Evolutionary conservation across 805 yeast species (phyloP), one percentile per base, ranked within the genome.

Genomic region (Wickerhamiella bombiphila): DNA sequence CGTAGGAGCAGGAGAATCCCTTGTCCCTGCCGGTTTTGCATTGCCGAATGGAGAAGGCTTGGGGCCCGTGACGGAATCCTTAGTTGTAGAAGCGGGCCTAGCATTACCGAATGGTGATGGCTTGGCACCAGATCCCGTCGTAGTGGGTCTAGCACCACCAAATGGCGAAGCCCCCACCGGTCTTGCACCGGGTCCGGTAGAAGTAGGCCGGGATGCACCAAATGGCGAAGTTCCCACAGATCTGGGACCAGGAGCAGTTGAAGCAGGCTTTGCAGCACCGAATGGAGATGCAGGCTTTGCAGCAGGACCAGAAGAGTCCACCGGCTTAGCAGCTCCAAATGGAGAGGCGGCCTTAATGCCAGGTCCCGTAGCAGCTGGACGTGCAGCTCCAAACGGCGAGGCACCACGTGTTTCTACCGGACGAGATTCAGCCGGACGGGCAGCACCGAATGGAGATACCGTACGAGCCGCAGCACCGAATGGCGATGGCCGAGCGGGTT

Each of bases 301-400:
- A 11, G 34, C 22, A 3, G 25, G 32, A n/a, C 28, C 8, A 5
- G 36, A 22, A 4, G 21, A 28, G 16, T 29, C 29, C n/a, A 31
- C 41, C 4, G 47, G 43, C 19, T 22, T 37, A 15, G 45, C 47
- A 2, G 40, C 38, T 15, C 47, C 47, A 21, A 43, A 43, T 15
- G 44, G 43, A 9, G 32, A 16, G 20, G 42, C 16, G 29, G 32
- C 19, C 22, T 26, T 11, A 16, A 14, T 29, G 32, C 7, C 16
- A 43, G 39, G 42, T 17, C 44, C 43, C 32, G 51, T 42, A 16
- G 43, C 47, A 26, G 45, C 42, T 13, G 46, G 35, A 11, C 42
- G 42, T 9, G 53, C 42, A 29, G 47, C 47, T 5, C 25, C 38
- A 15, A 59, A 46, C 28, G 54, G 46, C n/a, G 65, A 54, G 28